Percentiles rank a stretch among this genome's conserved stretches.
Conservation (phyloP, 2,329 filamentous ascomycete genomes). For the Atkinsonella texensis region DNA sequence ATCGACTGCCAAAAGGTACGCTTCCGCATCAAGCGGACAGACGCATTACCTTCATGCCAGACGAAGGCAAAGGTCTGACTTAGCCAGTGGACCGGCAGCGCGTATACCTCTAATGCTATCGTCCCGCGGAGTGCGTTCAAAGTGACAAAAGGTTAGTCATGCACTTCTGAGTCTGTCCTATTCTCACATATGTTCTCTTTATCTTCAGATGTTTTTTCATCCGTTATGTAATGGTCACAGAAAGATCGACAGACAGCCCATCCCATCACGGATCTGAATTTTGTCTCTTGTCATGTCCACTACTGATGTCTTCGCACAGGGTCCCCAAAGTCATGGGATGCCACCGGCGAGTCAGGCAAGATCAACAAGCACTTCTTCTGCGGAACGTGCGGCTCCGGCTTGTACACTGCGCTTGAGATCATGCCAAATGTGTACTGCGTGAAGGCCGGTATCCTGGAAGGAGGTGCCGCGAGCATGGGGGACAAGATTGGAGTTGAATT, state of each 20-base stretch:
- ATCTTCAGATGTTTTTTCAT: too few relatives aligned
- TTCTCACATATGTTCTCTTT: too few relatives aligned
- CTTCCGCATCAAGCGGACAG: background rate
- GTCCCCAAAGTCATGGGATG: constrained; percentile 34
- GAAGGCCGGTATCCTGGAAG: constrained; percentile 40
- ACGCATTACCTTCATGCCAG: too few relatives aligned
- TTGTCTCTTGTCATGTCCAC: too few relatives aligned
- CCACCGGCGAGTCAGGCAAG: constrained; percentile 36
- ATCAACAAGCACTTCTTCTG: constrained; percentile 46
- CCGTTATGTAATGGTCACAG: too few relatives aligned
- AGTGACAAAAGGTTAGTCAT: constrained; percentile 31
- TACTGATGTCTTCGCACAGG: constrained; percentile 17
- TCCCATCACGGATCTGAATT: too few relatives aligned
- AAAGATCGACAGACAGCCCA: too few relatives aligned
- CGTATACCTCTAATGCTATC: constrained; percentile 42
- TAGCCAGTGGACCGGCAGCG: constrained; percentile 34
- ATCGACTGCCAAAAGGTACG: constrained; percentile 40
- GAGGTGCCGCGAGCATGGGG: constrained; percentile 29
- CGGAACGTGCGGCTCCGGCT: constrained; percentile 33
- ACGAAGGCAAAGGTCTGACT: background rate
- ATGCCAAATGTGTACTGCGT: constrained; percentile 37
- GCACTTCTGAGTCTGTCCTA: too few relatives aligned
- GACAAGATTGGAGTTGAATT: constrained; percentile 37
- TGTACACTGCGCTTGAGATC: constrained; percentile 40
- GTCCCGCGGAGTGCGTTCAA: constrained; percentile 34